Base-by-base conservation (phyloP, 1,284 basidiomycete genomes). In the Naganishia albida region DNA sequence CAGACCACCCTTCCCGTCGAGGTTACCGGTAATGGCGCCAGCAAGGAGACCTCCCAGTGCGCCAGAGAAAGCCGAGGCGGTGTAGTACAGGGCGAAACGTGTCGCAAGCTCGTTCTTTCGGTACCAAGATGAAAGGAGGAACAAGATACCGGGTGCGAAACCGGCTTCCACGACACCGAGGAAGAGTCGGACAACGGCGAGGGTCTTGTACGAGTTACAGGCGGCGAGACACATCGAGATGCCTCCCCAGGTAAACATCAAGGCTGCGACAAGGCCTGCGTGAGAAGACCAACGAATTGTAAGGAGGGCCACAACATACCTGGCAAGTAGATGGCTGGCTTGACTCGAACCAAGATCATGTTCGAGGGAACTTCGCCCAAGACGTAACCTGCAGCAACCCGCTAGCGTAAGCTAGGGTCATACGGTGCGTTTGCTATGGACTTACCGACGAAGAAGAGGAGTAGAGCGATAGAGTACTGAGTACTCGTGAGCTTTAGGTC, bases 21-120 rank as follows among this genome's bases (percentile, higher is more conserved):
- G 71, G 48, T 78, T 62, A 48, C 78, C 69, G 28, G 77, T 76
- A 65, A 81, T 78, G 7, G 76, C 70, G 46, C 78, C 80, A 0
- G 80, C 80, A 15, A 81, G 70, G 2, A 81, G 72, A 54, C 80
- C 80, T 15, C 73, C 75, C 70, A 81, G 77, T 3, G 79, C 79
- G 34, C 80, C 80, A 8, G 75, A 75, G 8, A 80, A 67, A 4
- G 77, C 77, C 13, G 79, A 78, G 15, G 78, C 78, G 26, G 77
- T 77, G 72, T 79, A 75, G 72, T 79, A 79, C 65, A 79, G 67
- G 39, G 72, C 68, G 70, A 73, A 78, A 23, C 76, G 72, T 6
- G 67, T 68, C 3, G 76, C 71, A 7, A 77, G 69, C 59, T 77
- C 76, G 68, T 75, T 74, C 57, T 72, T 69, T 10, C 67, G 16